phyloP scores from a whole-genome alignment of 176 grass and related monocot genomes.

The Raddia distichophylla region DNA sequence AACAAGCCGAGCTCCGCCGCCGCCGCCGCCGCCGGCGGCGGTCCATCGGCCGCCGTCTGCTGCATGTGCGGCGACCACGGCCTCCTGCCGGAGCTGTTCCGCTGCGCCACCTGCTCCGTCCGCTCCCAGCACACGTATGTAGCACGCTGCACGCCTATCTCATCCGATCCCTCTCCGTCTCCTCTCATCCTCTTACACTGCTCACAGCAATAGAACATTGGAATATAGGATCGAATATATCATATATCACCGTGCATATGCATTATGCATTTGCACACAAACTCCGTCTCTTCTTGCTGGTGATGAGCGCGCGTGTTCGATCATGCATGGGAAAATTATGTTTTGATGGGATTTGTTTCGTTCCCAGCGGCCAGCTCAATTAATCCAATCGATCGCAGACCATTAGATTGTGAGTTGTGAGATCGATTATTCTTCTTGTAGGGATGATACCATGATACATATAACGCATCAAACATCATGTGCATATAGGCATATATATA shows the following conservation, averaged over 20 bases:
- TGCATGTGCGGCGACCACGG: constrained; percentile 99
- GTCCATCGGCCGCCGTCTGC: constrained; percentile 45
- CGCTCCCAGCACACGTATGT: constrained; percentile 91
- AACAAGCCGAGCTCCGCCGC: constrained; percentile 43
- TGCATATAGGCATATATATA: too few species aligned
- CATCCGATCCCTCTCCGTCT: background rate
- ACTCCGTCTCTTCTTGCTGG: background rate
- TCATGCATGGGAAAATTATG: background rate
- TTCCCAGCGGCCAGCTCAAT: background rate
- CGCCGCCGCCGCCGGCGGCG: background rate
- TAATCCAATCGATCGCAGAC: background rate
- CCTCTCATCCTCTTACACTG: background rate
- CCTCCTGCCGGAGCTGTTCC: constrained; percentile 83
- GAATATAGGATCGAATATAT: background rate
- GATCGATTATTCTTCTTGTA: background rate
- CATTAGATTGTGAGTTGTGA: background rate
- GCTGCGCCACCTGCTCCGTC: constrained; percentile 73
- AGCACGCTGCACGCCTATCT: background rate
- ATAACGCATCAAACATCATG: too few species aligned
- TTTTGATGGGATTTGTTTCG: background rate
- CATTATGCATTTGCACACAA: background rate
- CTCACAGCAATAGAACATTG: background rate
- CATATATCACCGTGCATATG: background rate
- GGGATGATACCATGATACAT: too few species aligned
- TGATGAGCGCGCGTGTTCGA: background rate